A percentile compares a stretch with the other conserved stretches of the same genome.
Evolutionary conservation across 495 filamentous ascomycete genomes (phyloP).

Genomic region (Aspergillus indologenus): DNA sequence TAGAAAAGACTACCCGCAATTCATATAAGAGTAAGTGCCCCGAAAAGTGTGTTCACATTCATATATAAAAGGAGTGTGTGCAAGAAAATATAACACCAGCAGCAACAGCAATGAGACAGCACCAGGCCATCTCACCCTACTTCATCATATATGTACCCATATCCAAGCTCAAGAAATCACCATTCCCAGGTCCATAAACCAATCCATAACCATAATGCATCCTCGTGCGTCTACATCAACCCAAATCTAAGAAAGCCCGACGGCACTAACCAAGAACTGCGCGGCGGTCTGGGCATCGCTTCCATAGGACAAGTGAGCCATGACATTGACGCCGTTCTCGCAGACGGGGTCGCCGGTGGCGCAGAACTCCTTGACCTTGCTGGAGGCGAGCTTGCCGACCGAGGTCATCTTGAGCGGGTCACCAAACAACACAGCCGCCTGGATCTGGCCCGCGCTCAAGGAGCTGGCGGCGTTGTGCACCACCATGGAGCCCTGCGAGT

Average conservation of each 20-base stretch:
- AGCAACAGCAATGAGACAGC: neutral
- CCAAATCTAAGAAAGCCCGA: conserved; percentile 17
- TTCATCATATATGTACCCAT: neutral
- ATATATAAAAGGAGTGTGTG: neutral
- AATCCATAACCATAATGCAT: neutral
- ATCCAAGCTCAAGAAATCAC: neutral
- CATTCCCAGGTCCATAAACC: neutral
- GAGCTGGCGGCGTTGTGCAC: conserved; percentile 47
- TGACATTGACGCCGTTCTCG: conserved; percentile 44
- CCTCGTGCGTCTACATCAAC: no score
- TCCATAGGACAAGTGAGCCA: conserved; percentile 53
- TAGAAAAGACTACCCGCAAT: no score
- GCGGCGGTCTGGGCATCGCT: conserved; percentile 47
- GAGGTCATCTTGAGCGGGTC: conserved; percentile 50
- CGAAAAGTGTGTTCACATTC: neutral
- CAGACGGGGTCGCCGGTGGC: conserved; percentile 55
- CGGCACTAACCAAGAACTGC: conserved; percentile 39
- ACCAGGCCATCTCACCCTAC: neutral
- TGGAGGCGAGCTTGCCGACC: conserved; percentile 42
- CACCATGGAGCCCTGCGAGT: conserved; percentile 55
- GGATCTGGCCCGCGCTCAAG: conserved; percentile 29
- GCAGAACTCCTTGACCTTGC: conserved; percentile 52
- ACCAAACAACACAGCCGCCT: conserved; percentile 53
- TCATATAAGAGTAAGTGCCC: no score
- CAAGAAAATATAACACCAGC: neutral